Base-by-base conservation (phyloP, 352 stramenopile genomes). In the Phytopythium oedochilum region DNA sequence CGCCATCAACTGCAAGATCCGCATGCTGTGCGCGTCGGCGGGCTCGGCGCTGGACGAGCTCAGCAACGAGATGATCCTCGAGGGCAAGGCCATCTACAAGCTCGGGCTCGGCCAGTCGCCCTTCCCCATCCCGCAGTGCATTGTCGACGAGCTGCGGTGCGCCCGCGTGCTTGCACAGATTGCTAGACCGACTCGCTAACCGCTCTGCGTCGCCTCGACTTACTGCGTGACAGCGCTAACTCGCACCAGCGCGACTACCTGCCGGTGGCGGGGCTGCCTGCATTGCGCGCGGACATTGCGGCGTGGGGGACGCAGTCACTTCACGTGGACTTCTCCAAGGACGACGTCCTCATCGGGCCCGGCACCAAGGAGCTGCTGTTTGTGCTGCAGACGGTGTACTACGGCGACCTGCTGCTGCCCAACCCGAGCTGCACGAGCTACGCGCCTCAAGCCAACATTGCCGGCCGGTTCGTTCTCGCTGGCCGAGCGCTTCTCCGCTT, bases 291-390 rank as follows among this genome's bases (percentile, higher is more conserved):
- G 14, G 83, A 92, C 56, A 92, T 96, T 68, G 82, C 86, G 10
- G 60, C 67, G 0, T 94, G 83, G 82, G 84, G 75, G 0, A 69
- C 79, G 0, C 57, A 75, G 52, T 68, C 66, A 15, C 54, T 94
- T 15, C 65, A 85, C 34, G 55, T 92, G 8, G 57, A 75, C 0
- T 93, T 87, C 68, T 80, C 76, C 5, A 66, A 69, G 22, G 82
- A 96, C 40, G 83, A 94, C 57, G 81, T 96, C 20, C 71, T 96
- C 26, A 77, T 96, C 4, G 86, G 86, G 6, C 86, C 86, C n/a
- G 86, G 86, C n/a, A 94, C 83, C 0, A 96, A 96, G 53, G 86
- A 96, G 57, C 66, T 96, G 12, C 61, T 96, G 5, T 96, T 93
- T 46, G 82, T 96, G n/a, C 66, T 96, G 22, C 86, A 96, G 61